Evolutionary conservation across 202 grass and related monocot genomes (phyloP), one percentile per base, ranked within the genome.

Genomic region (Digitaria exilis): DNA sequence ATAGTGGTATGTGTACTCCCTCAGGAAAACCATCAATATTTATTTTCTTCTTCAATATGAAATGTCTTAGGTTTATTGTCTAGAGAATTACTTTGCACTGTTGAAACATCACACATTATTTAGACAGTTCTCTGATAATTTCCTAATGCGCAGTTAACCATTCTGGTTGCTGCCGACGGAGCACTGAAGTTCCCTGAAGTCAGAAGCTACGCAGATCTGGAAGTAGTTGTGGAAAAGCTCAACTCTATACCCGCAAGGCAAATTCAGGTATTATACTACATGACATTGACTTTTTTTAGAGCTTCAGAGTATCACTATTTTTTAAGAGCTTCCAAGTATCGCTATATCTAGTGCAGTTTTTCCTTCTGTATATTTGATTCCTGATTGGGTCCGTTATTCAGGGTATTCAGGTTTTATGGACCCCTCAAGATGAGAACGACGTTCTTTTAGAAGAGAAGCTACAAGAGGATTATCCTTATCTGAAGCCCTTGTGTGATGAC

Each of bases 341-440:
- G n/a, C 2, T 5, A 4, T 48, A 34, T n/a, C 59, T 34, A 3
- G 2, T 8, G 10, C n/a, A 22, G 11, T 52, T 37, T n/a, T n/a
- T n/a, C n/a, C 9, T 48, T 39, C 26, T 64, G 58, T 35, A 31
- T 49, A 32, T 64, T 15, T 0, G 9, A 5, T 14, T 76, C 9
- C 63, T 87, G n/a, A 29, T 3, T 52, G 30, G 4, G 2, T 22
- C 1, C 65, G 46, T 58, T 77, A 17, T 65, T 65, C 73, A 87
- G 73, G 73, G 85, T 4, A 71, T 87, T 45, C 79, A 87, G 34
- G 73, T 87, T 56, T 55, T 87, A 17, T 87, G 85, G 72, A 82
- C 79, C 32, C 79, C 79, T 0, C 85, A 65, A 56, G 65, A 82
- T 13, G 85, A 87, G 57, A 64, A 72, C 16, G 85, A 65, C 5